Conservation (phyloP, 225 moss, liverwort and hornwort genomes). For the Ulota crispa region DNA sequence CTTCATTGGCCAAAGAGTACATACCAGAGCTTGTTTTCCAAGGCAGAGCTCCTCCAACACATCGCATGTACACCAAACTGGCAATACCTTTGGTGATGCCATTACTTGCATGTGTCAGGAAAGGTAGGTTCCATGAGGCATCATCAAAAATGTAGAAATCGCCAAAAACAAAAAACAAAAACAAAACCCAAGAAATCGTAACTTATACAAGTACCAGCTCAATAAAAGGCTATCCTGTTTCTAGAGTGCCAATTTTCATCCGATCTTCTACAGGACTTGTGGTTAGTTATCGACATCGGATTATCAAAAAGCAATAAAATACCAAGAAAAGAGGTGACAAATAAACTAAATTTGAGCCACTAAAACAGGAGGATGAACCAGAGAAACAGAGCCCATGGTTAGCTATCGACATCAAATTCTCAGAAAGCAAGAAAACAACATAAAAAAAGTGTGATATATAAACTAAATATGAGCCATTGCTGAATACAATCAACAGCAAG, state of each 20-base stretch:
- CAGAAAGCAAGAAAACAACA: too few species aligned
- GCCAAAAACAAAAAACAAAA: background rate
- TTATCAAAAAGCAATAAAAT: too few species aligned
- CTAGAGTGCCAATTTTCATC: background rate
- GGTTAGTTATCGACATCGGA: too few species aligned
- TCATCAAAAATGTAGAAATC: background rate
- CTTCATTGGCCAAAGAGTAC: background rate
- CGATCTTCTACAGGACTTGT: background rate
- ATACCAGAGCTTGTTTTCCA: background rate
- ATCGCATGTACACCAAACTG: slow-evolving; percentile 82
- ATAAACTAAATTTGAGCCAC: background rate
- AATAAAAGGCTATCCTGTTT: background rate
- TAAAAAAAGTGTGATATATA: too few species aligned
- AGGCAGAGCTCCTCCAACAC: slow-evolving; percentile 94
- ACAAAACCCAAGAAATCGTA: background rate
- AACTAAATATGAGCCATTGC: background rate
- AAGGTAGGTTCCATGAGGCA: background rate
- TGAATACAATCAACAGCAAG: background rate
- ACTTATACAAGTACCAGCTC: background rate
- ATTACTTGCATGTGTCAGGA: slow-evolving; percentile 44
- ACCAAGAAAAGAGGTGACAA: too few species aligned
- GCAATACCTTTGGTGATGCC: slow-evolving; percentile 70
- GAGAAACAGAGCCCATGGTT: background rate
- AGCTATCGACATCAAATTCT: background rate
- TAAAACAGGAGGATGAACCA: slow-evolving; percentile 13